Conservation (phyloP, 371 early-diverging fungal species). For the Mortierella sp. region DNA sequence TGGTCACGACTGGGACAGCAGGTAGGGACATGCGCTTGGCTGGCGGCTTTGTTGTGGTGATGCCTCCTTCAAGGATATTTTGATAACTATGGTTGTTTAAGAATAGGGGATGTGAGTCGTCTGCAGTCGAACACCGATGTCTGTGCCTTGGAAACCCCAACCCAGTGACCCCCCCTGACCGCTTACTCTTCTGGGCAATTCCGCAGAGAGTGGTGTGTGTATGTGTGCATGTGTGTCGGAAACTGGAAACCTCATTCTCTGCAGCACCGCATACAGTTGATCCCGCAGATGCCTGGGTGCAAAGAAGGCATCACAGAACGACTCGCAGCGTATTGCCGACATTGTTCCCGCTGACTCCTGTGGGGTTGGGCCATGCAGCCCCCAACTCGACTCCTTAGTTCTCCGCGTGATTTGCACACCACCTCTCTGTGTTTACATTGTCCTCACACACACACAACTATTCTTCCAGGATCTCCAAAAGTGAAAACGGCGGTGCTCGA, state of each 20-base stretch:
- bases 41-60: slow-evolving; percentile 24
- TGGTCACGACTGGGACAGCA: slow-evolving; percentile 17
- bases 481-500: too few relatives aligned
- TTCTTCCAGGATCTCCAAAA: too few relatives aligned
- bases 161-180: too few relatives aligned
- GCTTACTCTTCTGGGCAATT: too few relatives aligned
- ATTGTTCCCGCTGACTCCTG: not conserved
- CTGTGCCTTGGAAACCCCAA: too few relatives aligned
- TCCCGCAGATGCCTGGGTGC: too few relatives aligned
- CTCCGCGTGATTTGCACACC: slow-evolving; percentile 5
- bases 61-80: slow-evolving; percentile 51
- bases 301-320: too few relatives aligned
- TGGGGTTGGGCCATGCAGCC: not conserved
- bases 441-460: not conserved
- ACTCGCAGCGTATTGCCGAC: too few relatives aligned
- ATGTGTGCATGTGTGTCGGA: too few relatives aligned
- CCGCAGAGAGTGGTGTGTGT: too few relatives aligned
- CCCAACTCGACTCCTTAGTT: not conserved
- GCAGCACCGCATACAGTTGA: too few relatives aligned
- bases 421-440: not conserved
- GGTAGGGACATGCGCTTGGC: slow-evolving; percentile 53
- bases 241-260: too few relatives aligned
- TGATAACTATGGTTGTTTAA: slow-evolving; percentile 38
- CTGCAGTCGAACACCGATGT: not conserved
- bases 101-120: not conserved